Evolutionary conservation across 208 protist species (phyloP).

Genomic region (Crithidia fasciculata): DNA sequence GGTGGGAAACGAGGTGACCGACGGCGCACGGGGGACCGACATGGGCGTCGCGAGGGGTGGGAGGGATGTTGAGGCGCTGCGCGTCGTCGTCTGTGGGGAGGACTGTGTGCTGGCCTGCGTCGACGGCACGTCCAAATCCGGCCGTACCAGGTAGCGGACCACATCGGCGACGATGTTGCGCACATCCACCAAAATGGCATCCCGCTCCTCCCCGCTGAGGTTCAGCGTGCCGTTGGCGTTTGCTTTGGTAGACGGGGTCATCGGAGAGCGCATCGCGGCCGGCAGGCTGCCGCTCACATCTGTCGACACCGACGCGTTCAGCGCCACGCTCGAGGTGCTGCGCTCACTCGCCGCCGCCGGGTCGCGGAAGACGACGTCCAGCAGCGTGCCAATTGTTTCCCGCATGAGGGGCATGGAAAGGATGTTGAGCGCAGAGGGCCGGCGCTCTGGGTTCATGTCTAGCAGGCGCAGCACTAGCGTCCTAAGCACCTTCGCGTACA

Average conservation of each 20-base stretch:
- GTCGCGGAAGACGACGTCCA: slow-evolving; percentile 63
- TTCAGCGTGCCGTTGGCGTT: slow-evolving; percentile 2
- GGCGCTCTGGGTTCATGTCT: slow-evolving; percentile 37
- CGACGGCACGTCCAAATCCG: not conserved
- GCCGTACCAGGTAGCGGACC: slow-evolving; percentile 13
- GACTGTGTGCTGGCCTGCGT: not conserved
- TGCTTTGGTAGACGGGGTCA: not conserved
- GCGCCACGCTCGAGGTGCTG: slow-evolving; percentile 42
- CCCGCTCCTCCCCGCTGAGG: slow-evolving; percentile 17
- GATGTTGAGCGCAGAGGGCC: slow-evolving; percentile 52
- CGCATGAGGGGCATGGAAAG: slow-evolving; percentile 55
- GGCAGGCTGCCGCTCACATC: slow-evolving; percentile 3
- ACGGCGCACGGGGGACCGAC: slow-evolving; percentile 7
- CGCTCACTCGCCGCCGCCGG: slow-evolving; percentile 49
- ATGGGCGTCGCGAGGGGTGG: slow-evolving; percentile 7
- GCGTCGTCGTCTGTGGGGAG: not conserved
- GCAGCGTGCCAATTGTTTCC: slow-evolving; percentile 48
- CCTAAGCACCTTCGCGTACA: slow-evolving; percentile 41
- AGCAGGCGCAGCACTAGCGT: slow-evolving; percentile 50
- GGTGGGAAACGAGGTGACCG: not conserved
- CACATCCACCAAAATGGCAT: slow-evolving; percentile 15
- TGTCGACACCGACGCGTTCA: slow-evolving; percentile 57
- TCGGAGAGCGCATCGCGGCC: not conserved
- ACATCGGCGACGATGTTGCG: slow-evolving; percentile 14
- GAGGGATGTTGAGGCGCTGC: not conserved